Base-by-base conservation (phyloP, 1,139 yeast species). In the Geotrichum candidum region DNA sequence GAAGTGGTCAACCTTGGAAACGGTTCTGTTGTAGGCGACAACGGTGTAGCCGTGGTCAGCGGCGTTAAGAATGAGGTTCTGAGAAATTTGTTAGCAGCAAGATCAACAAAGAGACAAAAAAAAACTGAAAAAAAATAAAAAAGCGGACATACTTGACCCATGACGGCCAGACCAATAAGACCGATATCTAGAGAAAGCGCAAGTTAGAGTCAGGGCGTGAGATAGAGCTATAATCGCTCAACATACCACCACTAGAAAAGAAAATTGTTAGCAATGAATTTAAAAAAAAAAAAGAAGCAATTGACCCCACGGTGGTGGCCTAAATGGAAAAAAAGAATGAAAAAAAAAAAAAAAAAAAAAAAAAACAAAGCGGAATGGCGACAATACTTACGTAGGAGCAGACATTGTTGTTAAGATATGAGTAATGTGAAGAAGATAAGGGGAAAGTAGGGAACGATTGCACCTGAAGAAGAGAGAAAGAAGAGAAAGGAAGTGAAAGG, bases 81-180 rank as follows among this genome's bases (percentile, higher is more conserved):
- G 38, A 4, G 27, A 3, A 6, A 29, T 7, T 29, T 29, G 33
- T 29, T 29, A 29, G 33, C 18, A 18, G 18, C 18, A 18, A 29
- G 2, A 51, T 10, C 18, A 25, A 29, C 38, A 68, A 63, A 29
- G 55, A 13, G 13, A 33, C 13, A 27, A 22, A 48, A 35, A 35
- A 18, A 29, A 29, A n/a, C 15, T 52, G 15, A 23, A 33, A 38
- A 41, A 18, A 18, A 18, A 18, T 5, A 29, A 13, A 33, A n/a
- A 13, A 27, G 79, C 23, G 22, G 18, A 61, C 63, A 15, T 61
- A 61, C 63, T 54, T 92, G 98, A 80, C 99, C 99, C 99, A 94
- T 94, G 72, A 94, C 99, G 88, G 99, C 99, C 85, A 94, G 85
- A 77, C 99, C 99, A 76, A 94, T 92, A 79, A 94, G 90, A 80